Evolutionary conservation across 2,329 filamentous ascomycete species (phyloP).

Genomic region (Aspergillus sp.): DNA sequence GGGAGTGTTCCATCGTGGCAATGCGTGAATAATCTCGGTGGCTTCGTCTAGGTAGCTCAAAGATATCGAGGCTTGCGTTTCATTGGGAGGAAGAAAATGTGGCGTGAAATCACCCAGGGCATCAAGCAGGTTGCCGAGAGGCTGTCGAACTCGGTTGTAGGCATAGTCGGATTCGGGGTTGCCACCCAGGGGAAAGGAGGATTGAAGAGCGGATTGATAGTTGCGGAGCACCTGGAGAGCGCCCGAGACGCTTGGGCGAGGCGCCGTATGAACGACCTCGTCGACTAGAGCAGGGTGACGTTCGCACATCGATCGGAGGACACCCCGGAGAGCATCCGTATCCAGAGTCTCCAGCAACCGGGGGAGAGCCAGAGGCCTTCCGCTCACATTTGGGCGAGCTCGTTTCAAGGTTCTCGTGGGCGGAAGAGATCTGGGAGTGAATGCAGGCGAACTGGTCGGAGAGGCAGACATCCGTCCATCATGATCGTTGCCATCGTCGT

Average conservation of each 20-base stretch:
- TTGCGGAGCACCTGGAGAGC: constrained; percentile 76
- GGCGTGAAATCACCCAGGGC: constrained; percentile 92
- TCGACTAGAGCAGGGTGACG: constrained; percentile 80
- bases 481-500: constrained; percentile 61
- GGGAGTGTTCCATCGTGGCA: constrained; percentile 88
- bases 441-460: constrained; percentile 76
- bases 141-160: constrained; percentile 86
- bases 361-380: constrained; percentile 63
- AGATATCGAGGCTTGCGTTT: constrained; percentile 78
- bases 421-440: constrained; percentile 66
- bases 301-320: constrained; percentile 90
- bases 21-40: constrained; percentile 82
- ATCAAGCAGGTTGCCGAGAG: constrained; percentile 76
- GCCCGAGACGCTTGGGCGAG: constrained; percentile 79
- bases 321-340: constrained; percentile 75
- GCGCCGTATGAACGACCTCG: constrained; percentile 80
- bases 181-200: constrained; percentile 81
- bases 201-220: constrained; percentile 76
- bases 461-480: constrained; percentile 91
- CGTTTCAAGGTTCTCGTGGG: constrained; percentile 68
- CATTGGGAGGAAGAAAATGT: constrained; percentile 89
- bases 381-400: constrained; percentile 66
- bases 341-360: constrained; percentile 94
- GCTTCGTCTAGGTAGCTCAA: constrained; percentile 85
- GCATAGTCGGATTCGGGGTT: constrained; percentile 86